A percentile compares a stretch with the other conserved stretches of the same genome.
Conservation (phyloP, 2,329 filamentous ascomycete species). For the Claviceps monticola region DNA sequence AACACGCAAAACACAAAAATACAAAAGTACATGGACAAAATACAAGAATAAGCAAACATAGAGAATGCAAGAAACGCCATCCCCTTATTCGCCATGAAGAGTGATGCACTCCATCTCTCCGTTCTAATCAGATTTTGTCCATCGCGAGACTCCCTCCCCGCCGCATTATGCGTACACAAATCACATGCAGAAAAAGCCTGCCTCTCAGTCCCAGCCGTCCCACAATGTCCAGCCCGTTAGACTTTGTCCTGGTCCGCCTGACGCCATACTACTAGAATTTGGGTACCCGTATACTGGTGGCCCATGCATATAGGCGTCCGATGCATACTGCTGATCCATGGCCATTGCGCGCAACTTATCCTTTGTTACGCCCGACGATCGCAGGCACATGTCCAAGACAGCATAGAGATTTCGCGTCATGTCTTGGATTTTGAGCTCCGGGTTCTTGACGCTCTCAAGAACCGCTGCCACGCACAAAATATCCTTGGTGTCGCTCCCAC, state of each 20-base stretch:
- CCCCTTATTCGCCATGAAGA: neutral
- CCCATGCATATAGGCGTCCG: conserved; percentile 8
- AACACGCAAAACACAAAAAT: neutral
- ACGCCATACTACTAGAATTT: conserved; percentile 14
- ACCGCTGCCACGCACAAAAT: conserved; percentile 35
- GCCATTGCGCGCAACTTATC: conserved; percentile 14
- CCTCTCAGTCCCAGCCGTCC: conserved; percentile 23
- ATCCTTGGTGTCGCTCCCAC: conserved; percentile 36
- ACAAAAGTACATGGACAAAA: neutral
- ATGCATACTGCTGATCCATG: conserved; percentile 1
- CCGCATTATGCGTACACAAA: neutral
- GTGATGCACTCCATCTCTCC: neutral
- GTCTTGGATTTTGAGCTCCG: conserved; percentile 27
- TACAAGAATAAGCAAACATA: neutral
- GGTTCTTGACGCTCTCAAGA: conserved; percentile 28
- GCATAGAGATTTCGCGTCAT: conserved; percentile 26
- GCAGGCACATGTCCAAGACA: conserved; percentile 31
- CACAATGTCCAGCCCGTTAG: conserved; percentile 25
- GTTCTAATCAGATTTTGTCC: no score
- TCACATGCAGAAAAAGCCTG: neutral
- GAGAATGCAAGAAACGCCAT: neutral
- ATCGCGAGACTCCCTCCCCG: neutral
- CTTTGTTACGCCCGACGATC: conserved; percentile 27
- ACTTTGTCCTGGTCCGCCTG: conserved; percentile 14
- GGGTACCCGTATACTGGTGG: conserved; percentile 18